Conservation (phyloP, 495 filamentous ascomycete species). For the Penicillium daleae region DNA sequence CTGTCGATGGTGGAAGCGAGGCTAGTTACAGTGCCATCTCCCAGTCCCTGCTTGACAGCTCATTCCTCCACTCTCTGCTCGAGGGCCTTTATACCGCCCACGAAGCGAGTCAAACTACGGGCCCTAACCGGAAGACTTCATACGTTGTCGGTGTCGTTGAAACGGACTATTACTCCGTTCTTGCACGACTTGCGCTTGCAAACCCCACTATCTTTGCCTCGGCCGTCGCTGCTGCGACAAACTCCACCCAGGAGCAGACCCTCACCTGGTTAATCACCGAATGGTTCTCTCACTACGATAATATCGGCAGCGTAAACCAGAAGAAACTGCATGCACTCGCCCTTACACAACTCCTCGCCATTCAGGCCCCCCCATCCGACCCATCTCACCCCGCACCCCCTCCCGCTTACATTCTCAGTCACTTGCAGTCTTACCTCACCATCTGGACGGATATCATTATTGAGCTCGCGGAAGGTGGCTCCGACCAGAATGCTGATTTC, state of each 20-base stretch:
- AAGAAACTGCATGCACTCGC: constrained; percentile 84
- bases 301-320: constrained; percentile 70
- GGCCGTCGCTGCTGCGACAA: constrained; percentile 48
- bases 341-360: constrained; percentile 76
- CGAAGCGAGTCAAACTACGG: constrained; percentile 73
- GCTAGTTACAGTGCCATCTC: constrained; percentile 65
- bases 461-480: constrained; percentile 57
- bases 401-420: constrained; percentile 57
- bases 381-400: constrained; percentile 26
- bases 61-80: constrained; percentile 67
- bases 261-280: constrained; percentile 76
- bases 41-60: constrained; percentile 68
- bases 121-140: constrained; percentile 67
- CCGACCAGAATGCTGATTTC: constrained; percentile 48
- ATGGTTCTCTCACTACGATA: constrained; percentile 89
- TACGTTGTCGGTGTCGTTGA: constrained; percentile 70
- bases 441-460: constrained; percentile 71
- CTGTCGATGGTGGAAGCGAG: constrained; percentile 69
- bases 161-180: constrained; percentile 81
- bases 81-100: constrained; percentile 71
- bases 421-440: constrained; percentile 67
- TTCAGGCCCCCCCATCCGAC: constrained; percentile 55
- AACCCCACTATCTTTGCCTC: constrained; percentile 67
- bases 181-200: constrained; percentile 76
- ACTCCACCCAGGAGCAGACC: constrained; percentile 51